Percentiles rank a stretch among this genome's conserved stretches.
Evolutionary conservation across 2,329 filamentous ascomycete genomes (phyloP).

Genomic region (Mycosphaerella arachidis): DNA sequence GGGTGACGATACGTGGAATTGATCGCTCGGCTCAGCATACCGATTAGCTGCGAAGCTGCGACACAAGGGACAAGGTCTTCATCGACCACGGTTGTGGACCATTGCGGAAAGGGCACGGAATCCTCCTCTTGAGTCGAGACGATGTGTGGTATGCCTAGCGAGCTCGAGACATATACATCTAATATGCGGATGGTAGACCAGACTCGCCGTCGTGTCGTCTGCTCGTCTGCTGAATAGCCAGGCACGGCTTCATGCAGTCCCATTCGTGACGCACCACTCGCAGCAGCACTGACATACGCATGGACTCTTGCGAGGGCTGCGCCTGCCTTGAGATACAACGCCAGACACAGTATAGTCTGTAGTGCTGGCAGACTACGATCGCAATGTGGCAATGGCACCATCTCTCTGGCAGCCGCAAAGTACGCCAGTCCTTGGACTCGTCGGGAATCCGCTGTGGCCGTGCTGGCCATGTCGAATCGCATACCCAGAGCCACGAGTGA

Average conservation of each 20-base stretch:
- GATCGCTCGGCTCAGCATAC: conserved; percentile 10
- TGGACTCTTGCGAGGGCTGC: conserved; percentile 10
- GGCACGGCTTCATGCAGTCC: conserved; percentile 17
- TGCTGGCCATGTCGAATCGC: conserved; percentile 12
- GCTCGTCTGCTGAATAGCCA: conserved; percentile 12
- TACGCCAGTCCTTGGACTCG: conserved; percentile 10
- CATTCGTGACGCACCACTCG: conserved; percentile 17
- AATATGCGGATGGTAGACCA: conserved; percentile 15
- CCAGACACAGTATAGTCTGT: conserved; percentile 18
- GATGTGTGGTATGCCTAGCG: conserved; percentile 12
- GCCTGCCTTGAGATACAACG: conserved; percentile 17
- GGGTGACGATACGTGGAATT: conserved; percentile 2
- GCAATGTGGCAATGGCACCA: conserved; percentile 14
- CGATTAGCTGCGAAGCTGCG: conserved; percentile 14
- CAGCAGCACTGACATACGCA: conserved; percentile 15
- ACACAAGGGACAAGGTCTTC: conserved; percentile 9
- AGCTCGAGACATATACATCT: conserved; percentile 12
- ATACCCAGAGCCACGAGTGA: conserved; percentile 16
- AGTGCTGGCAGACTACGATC: conserved; percentile 16
- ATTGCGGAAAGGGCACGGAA: conserved; percentile 5
- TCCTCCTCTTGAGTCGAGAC: background rate
- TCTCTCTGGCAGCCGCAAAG: conserved; percentile 16
- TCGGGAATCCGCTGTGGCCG: background rate
- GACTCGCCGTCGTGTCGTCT: conserved; percentile 13
- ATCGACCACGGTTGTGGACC: conserved; percentile 6